Evolutionary conservation across 2,329 filamentous ascomycete genomes (phyloP).

Genomic region (Lecanosticta acicola): DNA sequence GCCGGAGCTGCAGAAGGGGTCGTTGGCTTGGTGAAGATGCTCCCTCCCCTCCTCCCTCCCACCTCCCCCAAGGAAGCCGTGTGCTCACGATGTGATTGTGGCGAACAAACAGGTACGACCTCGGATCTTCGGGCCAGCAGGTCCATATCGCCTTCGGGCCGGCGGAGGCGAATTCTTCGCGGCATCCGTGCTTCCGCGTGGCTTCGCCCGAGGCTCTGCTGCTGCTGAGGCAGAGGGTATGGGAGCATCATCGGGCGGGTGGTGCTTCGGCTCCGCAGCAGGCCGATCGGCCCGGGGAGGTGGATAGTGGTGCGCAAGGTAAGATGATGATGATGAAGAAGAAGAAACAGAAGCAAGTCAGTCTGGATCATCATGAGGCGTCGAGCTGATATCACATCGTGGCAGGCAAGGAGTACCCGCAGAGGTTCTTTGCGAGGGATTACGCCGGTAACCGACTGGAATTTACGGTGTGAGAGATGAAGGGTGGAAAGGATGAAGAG

Average conservation of each 20-base stretch:
- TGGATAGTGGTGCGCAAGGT: slow-evolving; percentile 44
- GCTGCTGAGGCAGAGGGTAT: slow-evolving; percentile 46
- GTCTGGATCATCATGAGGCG: background rate
- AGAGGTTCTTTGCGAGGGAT: slow-evolving; percentile 55
- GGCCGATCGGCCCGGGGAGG: slow-evolving; percentile 52
- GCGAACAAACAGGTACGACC: slow-evolving; percentile 44
- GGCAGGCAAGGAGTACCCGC: slow-evolving; percentile 50
- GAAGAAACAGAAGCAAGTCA: too few relatives aligned
- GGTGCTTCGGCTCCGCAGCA: slow-evolving; percentile 48
- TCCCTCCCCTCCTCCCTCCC: background rate
- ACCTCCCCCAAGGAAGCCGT: background rate
- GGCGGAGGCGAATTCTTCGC: slow-evolving; percentile 40
- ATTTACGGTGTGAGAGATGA: slow-evolving; percentile 34
- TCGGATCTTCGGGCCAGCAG: slow-evolving; percentile 47
- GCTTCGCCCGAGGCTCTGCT: slow-evolving; percentile 45
- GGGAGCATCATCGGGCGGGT: slow-evolving; percentile 47
- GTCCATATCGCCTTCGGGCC: slow-evolving; percentile 50
- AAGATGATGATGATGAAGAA: background rate
- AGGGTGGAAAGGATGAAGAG: too few relatives aligned
- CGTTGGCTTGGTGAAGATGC: slow-evolving; percentile 48
- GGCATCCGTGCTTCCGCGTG: slow-evolving; percentile 57
- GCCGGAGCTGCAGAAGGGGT: slow-evolving; percentile 47
- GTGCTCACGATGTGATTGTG: background rate
- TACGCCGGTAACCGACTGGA: slow-evolving; percentile 39
- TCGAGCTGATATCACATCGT: background rate